phyloP scores from a whole-genome alignment of 495 filamentous ascomycete genomes.

The Xylona heveae region DNA sequence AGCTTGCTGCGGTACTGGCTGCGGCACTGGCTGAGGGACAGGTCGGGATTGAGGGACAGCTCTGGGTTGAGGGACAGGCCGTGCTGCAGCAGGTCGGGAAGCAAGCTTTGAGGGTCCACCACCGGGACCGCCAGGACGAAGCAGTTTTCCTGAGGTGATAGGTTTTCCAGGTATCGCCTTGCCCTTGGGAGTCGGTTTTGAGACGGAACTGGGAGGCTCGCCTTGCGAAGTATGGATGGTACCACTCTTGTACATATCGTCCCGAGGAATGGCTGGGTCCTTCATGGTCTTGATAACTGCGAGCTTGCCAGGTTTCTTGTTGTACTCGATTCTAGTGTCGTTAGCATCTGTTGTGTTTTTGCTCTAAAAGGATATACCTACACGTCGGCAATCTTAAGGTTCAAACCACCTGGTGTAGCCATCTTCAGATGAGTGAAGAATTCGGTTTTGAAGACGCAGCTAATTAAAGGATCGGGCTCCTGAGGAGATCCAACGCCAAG shows the following conservation, averaged over 20 bases:
- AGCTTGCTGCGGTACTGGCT: conserved; percentile 15
- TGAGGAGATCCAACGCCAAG: conserved; percentile 70
- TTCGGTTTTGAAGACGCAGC: conserved; percentile 91
- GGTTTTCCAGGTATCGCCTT: conserved; percentile 71
- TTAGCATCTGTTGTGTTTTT: conserved; percentile 10
- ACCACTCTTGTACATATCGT: conserved; percentile 85
- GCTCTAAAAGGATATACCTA: conserved; percentile 12
- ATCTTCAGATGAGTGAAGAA: conserved; percentile 77
- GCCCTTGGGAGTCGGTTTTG: conserved; percentile 62
- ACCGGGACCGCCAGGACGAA: conserved; percentile 73
- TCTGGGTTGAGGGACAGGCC: conserved; percentile 17
- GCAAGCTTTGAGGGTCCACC: conserved; percentile 55
- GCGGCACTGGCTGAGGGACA: conserved; percentile 12
- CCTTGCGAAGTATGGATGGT: conserved; percentile 72
- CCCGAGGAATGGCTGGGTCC: conserved; percentile 45
- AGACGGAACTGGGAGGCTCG: conserved; percentile 64
- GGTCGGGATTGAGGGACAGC: conserved; percentile 7
- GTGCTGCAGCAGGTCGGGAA: conserved; percentile 27
- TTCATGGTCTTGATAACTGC: conserved; percentile 72
- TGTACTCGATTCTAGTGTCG: conserved; percentile 57
- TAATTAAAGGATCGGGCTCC: conserved; percentile 78
- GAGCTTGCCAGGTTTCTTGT: conserved; percentile 94
- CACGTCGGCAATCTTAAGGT: conserved; percentile 58
- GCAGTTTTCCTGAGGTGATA: conserved; percentile 74
- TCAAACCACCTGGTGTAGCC: conserved; percentile 53